Base-by-base conservation (phyloP, 371 early-diverging fungal species). In the Dichotomocladium elegans region DNA sequence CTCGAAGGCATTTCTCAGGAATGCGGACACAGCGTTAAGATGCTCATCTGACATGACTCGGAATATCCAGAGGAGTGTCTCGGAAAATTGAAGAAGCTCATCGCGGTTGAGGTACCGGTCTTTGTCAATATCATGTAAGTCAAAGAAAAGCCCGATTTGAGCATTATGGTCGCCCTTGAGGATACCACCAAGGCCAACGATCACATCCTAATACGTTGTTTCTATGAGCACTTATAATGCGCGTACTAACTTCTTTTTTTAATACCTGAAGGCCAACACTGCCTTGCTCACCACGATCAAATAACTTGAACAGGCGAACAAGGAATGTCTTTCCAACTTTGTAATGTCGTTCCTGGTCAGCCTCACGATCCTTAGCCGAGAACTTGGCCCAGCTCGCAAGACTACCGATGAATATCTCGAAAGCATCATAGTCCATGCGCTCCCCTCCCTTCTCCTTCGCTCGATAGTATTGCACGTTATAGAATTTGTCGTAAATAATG, bases 401-500 rank as follows among this genome's bases (percentile, higher is more conserved):
- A 5, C 46, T 53, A 0, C 66, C 68, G 2, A 76, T 31, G 61
- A 76, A 68, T 31, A 41, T 55, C 47, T 67, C 64, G 42, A 76
- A 76, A 1, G 59, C 53, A 17, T 56, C 63, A 30, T 44, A 44
- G 28, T 72, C 68, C 77, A 76, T 76, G 2, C 63, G 53, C 29
- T 59, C 58, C 9, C 53, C 63, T 1, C 53, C 49, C 24, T 47
- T 44, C 41, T 75, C 63, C 28, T 66, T 52, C 22, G 72, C 21
- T 10, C 76, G 72, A 67, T 92, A 91, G 59, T 88, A 96, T 27
- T 91, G 70, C 0, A 92, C 90, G 41, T 77, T 83, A 65, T 88
- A 93, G 67, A 83, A 96, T 41, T 88, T 81, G 65, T 98, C 95
- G 58, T 95, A 96, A n/a, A 98, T 72, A 33, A 86, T 74, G 10